These are phyloP conservation scores for Vicia faba DNA, from an alignment of 306 rosid genomes.

Conservation along the genomic window DNA sequence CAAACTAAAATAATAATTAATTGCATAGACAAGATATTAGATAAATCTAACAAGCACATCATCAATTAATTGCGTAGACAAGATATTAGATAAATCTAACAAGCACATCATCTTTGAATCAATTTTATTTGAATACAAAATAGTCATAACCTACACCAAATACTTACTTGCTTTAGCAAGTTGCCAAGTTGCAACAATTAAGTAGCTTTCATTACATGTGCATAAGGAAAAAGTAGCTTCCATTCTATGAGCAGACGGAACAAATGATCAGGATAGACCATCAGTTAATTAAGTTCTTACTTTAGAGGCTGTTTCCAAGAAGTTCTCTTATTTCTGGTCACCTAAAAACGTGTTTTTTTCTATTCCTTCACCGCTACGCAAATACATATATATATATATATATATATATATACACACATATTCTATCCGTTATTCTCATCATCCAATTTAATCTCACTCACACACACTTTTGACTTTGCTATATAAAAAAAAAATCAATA, in stretches of 20 bases:
- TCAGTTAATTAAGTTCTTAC: not conserved
- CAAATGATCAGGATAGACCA: not conserved
- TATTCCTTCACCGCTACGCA: not conserved
- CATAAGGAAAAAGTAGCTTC: slow-evolving; percentile 2
- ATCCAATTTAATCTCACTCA: not conserved
- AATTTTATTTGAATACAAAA: not conserved
- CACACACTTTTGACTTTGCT: not conserved
- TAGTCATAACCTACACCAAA: not conserved
- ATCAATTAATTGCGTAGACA: no score
- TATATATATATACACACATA: slow-evolving; percentile 4
- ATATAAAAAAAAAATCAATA: not conserved
- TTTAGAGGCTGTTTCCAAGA: slow-evolving; percentile 12
- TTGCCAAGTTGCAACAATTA: not conserved
- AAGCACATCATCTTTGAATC: no score
- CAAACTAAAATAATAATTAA: no score
- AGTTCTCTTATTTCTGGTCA: not conserved
- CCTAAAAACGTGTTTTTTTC: slow-evolving; percentile 22
- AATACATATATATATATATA: slow-evolving; percentile 25
- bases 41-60: no score
- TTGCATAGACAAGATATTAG: no score
- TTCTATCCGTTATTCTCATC: not conserved
- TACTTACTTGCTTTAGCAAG: not conserved
- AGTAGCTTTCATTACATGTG: not conserved
- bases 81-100: no score
- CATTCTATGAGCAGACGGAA: slow-evolving; percentile 10